phyloP scores from a whole-genome alignment of 805 yeast genomes.

The Yarrowia deformans region DNA sequence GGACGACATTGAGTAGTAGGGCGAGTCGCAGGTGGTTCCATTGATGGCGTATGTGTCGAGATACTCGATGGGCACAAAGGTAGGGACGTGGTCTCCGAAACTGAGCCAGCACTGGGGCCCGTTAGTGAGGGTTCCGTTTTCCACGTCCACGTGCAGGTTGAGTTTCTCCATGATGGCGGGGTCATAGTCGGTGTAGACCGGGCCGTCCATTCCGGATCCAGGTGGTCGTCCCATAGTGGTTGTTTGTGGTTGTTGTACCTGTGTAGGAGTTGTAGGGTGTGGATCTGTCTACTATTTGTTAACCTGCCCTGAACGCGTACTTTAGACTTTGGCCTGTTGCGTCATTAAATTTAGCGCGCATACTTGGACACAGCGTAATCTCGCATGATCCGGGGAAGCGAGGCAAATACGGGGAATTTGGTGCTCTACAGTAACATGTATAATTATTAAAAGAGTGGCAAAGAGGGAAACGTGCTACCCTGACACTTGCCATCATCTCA shows the following conservation, averaged over 20 bases:
- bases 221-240: slow-evolving; percentile 25
- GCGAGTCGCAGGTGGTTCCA: slow-evolving; percentile 44
- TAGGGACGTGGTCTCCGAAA: slow-evolving; percentile 45
- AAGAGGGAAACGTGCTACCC: no score
- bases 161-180: slow-evolving; percentile 42
- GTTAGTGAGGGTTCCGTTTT: slow-evolving; percentile 48
- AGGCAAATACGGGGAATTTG: neutral
- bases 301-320: slow-evolving; percentile 9
- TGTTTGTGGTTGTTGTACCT: neutral
- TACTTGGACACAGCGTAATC: slow-evolving; percentile 25
- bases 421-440: no score
- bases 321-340: slow-evolving; percentile 14
- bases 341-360: slow-evolving; percentile 36
- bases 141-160: slow-evolving; percentile 44
- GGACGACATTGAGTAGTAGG: slow-evolving; percentile 43
- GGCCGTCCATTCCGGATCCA: slow-evolving; percentile 41
- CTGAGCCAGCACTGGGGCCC: slow-evolving; percentile 46
- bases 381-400: slow-evolving; percentile 35
- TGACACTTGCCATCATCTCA: no score
- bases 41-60: slow-evolving; percentile 40
- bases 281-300: neutral
- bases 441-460: no score
- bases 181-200: slow-evolving; percentile 44
- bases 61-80: slow-evolving; percentile 25
- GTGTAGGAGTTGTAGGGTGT: neutral